Conservation (phyloP, 129 eudicot species). For the Erigeron canadensis region DNA sequence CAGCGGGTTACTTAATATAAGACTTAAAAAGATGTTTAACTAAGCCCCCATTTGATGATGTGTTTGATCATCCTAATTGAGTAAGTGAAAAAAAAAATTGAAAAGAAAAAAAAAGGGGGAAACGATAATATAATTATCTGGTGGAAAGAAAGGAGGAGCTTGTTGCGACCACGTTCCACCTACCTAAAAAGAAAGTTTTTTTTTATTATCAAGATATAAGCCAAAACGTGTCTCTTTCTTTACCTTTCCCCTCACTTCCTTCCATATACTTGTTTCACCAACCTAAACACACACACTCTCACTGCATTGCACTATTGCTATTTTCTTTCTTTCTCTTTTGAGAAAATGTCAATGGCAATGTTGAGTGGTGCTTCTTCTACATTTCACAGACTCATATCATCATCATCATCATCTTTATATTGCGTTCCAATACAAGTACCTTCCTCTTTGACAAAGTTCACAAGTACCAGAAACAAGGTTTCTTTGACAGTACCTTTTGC, state of each 20-base stretch:
- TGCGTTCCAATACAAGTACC: slow-evolving; percentile 21
- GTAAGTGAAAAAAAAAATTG: background rate
- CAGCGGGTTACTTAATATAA: background rate
- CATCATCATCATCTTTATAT: slow-evolving; percentile 27
- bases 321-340: background rate
- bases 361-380: slow-evolving; percentile 39
- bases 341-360: slow-evolving; percentile 46
- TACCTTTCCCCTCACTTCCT: slow-evolving; percentile 46
- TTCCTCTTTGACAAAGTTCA: slow-evolving; percentile 13
- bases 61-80: background rate
- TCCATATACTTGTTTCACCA: background rate
- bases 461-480: slow-evolving; percentile 13
- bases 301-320: background rate
- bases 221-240: slow-evolving; percentile 66
- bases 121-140: slow-evolving; percentile 16
- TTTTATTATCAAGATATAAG: background rate
- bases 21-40: background rate
- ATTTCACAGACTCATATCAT: slow-evolving; percentile 23
- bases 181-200: background rate
- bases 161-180: slow-evolving; percentile 64
- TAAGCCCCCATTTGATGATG: background rate
- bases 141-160: slow-evolving; percentile 31
- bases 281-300: slow-evolving; percentile 20
- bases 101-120: background rate
- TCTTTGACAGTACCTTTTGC: slow-evolving; percentile 28